Evolutionary conservation across 164 flowering plant genomes (phyloP).

Genomic region (Litsea cubeba): DNA sequence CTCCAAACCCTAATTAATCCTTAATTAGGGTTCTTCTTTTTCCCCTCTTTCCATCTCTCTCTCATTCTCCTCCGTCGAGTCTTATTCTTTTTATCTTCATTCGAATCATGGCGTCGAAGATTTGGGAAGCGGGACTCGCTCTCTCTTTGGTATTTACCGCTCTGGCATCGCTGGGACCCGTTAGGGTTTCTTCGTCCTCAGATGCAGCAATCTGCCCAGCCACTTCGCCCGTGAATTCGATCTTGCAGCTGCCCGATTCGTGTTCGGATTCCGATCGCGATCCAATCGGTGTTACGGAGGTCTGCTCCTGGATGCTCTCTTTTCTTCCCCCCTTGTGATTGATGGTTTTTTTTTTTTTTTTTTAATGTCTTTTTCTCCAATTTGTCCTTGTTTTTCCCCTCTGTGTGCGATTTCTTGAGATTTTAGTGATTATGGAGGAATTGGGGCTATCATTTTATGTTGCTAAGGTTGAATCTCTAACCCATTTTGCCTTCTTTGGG

Average conservation of each 20-base stretch:
- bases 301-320: background rate
- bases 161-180: background rate
- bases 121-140: background rate
- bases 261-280: background rate
- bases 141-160: background rate
- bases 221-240: constrained; percentile 1
- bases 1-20: constrained; percentile 1
- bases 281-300: background rate
- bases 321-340: background rate
- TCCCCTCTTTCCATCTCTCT: background rate
- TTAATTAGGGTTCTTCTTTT: background rate
- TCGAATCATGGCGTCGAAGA: background rate
- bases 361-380: no score
- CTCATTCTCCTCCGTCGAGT: background rate
- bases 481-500: no score
- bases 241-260: background rate
- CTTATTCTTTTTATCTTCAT: no score
- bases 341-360: background rate
- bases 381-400: no score
- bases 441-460: no score
- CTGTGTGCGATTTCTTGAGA: no score
- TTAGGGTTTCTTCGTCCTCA: background rate
- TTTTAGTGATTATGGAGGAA: no score
- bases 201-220: background rate
- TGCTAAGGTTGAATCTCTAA: no score